Base-by-base conservation (phyloP, 805 yeast species). In the Vanderwaltozyma polyspora region DNA sequence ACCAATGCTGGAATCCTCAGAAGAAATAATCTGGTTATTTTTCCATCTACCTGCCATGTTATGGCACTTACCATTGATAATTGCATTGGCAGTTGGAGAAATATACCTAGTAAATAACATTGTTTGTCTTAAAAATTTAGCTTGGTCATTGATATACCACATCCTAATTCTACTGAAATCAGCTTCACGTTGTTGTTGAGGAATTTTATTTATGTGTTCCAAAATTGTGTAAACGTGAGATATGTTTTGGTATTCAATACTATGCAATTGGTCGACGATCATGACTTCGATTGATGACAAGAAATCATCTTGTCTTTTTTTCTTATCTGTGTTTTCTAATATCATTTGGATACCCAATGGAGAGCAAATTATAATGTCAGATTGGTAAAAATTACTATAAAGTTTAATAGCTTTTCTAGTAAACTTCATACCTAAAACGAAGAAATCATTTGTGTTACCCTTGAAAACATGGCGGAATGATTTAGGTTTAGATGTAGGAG, bases 211-310 rank as follows among this genome's bases (percentile, higher is more conserved):
- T 37, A 86, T 45, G 51, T 79, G 76, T 42, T 76, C 74, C 45
- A 78, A 63, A n/a, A 80, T 59, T 5, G 76, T 69, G 12, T 77
- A 76, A 7, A 91, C 68, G 59, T 89, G 94, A 25, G 80, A 80
- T 87, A 96, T 81, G 51, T 87, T 85, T 59, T 91, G 98, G 81
- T 80, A 81, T 51, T 83, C 81, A 43, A 87, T 66, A 21, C 85
- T 82, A 50, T 86, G 86, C 10, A 91, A 74, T 48, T 82, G 83
- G 57, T 91, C 98, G 26, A 85, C 59, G 14, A 87, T 61, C 32
- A 79, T 57, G 3, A 91, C 57, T 56, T 91, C 98, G 44, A 91
- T 83, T 2, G 96, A 86, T 23, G 93, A 78, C 38, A 91, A 60
- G 49, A 86, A 91, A 55, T 87, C 95, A 36, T 69, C 72, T 44